Evolutionary conservation across 768 basidiomycete genomes (phyloP).

Genomic region (Tulasnella sp.): DNA sequence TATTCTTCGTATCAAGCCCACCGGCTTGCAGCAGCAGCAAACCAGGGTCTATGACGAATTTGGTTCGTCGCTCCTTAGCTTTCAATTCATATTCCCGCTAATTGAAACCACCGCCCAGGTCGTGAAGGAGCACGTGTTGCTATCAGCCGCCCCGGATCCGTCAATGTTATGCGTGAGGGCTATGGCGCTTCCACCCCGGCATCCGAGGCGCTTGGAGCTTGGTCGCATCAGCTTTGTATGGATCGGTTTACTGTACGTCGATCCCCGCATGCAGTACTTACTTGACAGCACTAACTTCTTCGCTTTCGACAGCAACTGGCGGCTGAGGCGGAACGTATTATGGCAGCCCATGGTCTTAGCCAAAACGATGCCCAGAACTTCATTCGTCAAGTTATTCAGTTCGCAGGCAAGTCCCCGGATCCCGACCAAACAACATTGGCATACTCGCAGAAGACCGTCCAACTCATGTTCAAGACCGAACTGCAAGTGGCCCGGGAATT

Average conservation of each 20-base stretch:
- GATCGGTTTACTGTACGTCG: constrained; percentile 73
- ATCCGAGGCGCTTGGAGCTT: constrained; percentile 45
- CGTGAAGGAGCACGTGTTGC: constrained; percentile 56
- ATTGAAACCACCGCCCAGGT: constrained; percentile 38
- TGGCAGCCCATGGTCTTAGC: constrained; percentile 65
- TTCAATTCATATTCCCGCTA: constrained; percentile 29
- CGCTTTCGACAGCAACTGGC: constrained; percentile 44
- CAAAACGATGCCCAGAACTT: constrained; percentile 81
- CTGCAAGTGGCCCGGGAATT: constrained; percentile 86
- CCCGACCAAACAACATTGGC: constrained; percentile 81
- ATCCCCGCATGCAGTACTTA: background rate
- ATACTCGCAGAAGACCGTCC: constrained; percentile 96
- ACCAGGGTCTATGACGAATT: constrained; percentile 94
- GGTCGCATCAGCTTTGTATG: constrained; percentile 41
- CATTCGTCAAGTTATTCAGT: constrained; percentile 73
- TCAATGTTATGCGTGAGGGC: constrained; percentile 35
- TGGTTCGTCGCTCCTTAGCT: constrained; percentile 41
- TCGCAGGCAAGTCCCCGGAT: constrained; percentile 75
- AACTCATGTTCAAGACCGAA: constrained; percentile 84
- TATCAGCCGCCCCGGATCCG: constrained; percentile 66
- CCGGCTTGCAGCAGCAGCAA: constrained; percentile 78
- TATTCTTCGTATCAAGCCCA: constrained; percentile 75
- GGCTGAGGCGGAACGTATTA: constrained; percentile 72
- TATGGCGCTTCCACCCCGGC: constrained; percentile 61
- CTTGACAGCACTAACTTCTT: constrained; percentile 27